Evolutionary conservation across 2,329 filamentous ascomycete genomes (phyloP).

Genomic region (Trichoderma breve): DNA sequence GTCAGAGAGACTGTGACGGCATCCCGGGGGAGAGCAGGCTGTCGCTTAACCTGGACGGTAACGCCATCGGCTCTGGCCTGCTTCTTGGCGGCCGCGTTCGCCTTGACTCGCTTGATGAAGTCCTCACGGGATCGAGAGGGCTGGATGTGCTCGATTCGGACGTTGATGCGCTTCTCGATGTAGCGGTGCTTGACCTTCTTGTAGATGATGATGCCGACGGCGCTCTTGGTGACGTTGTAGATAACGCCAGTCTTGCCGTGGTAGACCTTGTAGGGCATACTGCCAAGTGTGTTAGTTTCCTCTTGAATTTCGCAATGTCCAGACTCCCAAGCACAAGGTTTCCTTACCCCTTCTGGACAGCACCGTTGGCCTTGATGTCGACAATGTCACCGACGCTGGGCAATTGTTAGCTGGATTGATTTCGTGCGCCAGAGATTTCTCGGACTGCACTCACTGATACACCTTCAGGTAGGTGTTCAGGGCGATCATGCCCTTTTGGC

Average conservation of each 20-base stretch:
- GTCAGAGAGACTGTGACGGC: slow-evolving; percentile 75
- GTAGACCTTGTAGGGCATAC: slow-evolving; percentile 99
- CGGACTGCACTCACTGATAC: slow-evolving; percentile 64
- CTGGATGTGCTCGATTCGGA: slow-evolving; percentile 95
- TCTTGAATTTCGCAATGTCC: background rate
- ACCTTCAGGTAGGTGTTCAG: slow-evolving; percentile 91
- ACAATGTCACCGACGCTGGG: slow-evolving; percentile 93
- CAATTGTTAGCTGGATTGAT: slow-evolving; percentile 41
- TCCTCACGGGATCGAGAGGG: slow-evolving; percentile 95
- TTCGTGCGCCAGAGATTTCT: slow-evolving; percentile 12
- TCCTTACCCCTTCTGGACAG: slow-evolving; percentile 91
- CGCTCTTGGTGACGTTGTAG: slow-evolving; percentile 98
- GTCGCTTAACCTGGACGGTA: slow-evolving; percentile 90
- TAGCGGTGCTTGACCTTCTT: slow-evolving; percentile 99
- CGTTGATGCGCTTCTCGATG: slow-evolving; percentile 99
- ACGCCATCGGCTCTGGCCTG: slow-evolving; percentile 88
- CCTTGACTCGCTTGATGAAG: slow-evolving; percentile 95
- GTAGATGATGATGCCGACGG: slow-evolving; percentile 98
- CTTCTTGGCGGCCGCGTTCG: slow-evolving; percentile 88
- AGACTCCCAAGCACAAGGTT: background rate
- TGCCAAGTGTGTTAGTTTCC: slow-evolving; percentile 35
- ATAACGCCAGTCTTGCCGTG: slow-evolving; percentile 98
- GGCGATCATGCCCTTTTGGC: slow-evolving; percentile 90
- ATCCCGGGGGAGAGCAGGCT: slow-evolving; percentile 74
- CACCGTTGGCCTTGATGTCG: slow-evolving; percentile 98